phyloP scores from a whole-genome alignment of 306 rosid species.

The Cyclanthera cordifolia region DNA sequence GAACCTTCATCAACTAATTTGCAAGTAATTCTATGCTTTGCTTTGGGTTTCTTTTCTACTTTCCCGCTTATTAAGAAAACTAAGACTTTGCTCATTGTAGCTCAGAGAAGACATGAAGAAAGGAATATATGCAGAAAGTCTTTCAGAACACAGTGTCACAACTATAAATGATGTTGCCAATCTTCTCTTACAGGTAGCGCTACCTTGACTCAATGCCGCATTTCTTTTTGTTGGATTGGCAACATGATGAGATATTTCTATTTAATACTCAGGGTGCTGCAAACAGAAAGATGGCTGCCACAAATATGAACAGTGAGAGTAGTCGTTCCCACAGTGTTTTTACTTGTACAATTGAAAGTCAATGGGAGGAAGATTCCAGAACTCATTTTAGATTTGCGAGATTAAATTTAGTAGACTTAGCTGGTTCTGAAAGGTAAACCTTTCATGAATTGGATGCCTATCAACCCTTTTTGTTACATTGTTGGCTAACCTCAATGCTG shows the following conservation, averaged over 20 bases:
- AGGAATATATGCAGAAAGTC: conserved; percentile 89
- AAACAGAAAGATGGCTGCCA: conserved; percentile 87
- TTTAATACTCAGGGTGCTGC: conserved; percentile 62
- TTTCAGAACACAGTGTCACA: conserved; percentile 57
- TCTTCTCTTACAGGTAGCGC: conserved; percentile 70
- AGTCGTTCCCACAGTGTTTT: conserved; percentile 95
- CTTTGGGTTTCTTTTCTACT: conserved; percentile 10
- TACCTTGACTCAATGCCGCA: conserved; percentile 6
- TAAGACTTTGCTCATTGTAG: conserved; percentile 31
- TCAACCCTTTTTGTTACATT: not conserved
- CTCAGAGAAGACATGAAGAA: conserved; percentile 96
- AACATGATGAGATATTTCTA: conserved; percentile 12
- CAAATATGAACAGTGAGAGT: conserved; percentile 88
- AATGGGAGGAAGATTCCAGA: conserved; percentile 81
- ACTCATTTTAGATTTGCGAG: conserved; percentile 84
- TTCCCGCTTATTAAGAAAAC: not conserved
- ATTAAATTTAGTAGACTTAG: conserved; percentile 86
- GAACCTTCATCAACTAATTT: conserved; percentile 87
- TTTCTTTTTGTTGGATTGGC: conserved; percentile 10
- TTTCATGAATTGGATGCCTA: not conserved
- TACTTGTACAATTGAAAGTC: conserved; percentile 87
- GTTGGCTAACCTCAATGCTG: conserved; percentile 18
- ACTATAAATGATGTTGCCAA: conserved; percentile 67
- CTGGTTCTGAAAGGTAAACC: conserved; percentile 90
- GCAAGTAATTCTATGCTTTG: conserved; percentile 47